These are phyloP conservation scores for Thymus mandschuricus DNA, from an alignment of 257 asterid genomes.

Conservation along the genomic window DNA sequence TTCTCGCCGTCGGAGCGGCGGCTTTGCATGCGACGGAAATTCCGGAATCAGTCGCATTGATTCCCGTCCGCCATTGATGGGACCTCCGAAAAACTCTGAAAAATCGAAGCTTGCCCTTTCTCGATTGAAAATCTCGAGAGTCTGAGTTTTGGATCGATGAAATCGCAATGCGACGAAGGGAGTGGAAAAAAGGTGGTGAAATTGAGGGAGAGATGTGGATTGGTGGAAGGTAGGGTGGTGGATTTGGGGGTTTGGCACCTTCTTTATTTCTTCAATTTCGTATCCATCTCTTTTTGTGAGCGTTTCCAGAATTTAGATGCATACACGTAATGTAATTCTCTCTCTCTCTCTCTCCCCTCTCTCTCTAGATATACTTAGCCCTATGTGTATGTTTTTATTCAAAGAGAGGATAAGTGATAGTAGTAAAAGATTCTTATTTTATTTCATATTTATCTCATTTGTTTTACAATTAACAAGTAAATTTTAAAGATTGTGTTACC, in stretches of 20 bases:
- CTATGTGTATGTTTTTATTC: too few relatives aligned
- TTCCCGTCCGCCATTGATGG: background rate
- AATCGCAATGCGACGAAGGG: slow-evolving; percentile 9
- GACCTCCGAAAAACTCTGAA: slow-evolving; percentile 8
- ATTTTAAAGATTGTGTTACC: too few relatives aligned
- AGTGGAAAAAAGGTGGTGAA: slow-evolving; percentile 22
- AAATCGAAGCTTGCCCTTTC: background rate
- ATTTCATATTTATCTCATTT: too few relatives aligned
- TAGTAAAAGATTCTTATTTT: too few relatives aligned
- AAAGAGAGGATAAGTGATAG: too few relatives aligned
- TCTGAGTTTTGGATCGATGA: background rate
- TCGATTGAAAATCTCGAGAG: background rate
- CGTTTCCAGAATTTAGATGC: background rate
- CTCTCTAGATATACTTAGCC: too few relatives aligned
- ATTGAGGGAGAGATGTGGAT: slow-evolving; percentile 12
- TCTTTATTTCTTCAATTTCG: slow-evolving; percentile 18
- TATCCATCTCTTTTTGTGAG: slow-evolving; percentile 9
- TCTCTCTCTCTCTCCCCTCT: background rate
- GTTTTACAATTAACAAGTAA: too few relatives aligned
- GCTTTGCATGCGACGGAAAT: slow-evolving; percentile 33
- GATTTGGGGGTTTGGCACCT: slow-evolving; percentile 16
- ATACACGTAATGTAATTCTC: background rate
- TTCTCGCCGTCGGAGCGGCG: slow-evolving; percentile 24
- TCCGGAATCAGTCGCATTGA: background rate
- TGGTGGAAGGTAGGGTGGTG: background rate